These are phyloP conservation scores for Geosmithia flava DNA, from an alignment of 2,329 filamentous ascomycete genomes.

Conservation along the genomic window DNA sequence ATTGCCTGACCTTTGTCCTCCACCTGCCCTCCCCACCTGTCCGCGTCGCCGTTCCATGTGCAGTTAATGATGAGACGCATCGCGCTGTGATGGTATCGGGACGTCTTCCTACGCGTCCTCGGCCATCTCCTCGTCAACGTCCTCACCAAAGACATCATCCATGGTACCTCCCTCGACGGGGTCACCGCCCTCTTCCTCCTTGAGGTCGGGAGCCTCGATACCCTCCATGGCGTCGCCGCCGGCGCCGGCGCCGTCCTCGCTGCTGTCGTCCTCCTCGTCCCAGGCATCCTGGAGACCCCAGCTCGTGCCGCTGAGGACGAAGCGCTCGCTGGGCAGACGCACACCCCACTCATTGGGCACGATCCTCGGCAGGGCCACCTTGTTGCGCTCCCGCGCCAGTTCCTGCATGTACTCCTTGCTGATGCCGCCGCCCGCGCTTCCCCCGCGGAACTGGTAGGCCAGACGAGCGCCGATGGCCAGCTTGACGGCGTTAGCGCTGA, in stretches of 20 bases:
- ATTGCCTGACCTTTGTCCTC: not conserved
- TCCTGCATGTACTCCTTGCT: conserved; percentile 69
- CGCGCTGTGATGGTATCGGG: not conserved
- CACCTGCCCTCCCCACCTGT: not conserved
- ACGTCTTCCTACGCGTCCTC: conserved; percentile 15
- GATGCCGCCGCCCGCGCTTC: conserved; percentile 37
- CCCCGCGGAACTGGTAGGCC: conserved; percentile 54
- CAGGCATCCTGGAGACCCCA: conserved; percentile 53
- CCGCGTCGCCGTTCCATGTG: not conserved
- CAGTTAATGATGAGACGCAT: not conserved
- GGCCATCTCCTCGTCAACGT: conserved; percentile 45
- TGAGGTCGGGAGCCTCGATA: conserved; percentile 25
- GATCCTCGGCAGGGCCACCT: conserved; percentile 50
- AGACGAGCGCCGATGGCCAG: conserved; percentile 60
- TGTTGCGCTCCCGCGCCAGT: conserved; percentile 60
- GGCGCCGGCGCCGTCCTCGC: conserved; percentile 18
- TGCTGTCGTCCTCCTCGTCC: conserved; percentile 34
- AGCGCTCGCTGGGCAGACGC: conserved; percentile 53
- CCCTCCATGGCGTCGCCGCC: conserved; percentile 35
- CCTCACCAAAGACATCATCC: conserved; percentile 42
- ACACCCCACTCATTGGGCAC: conserved; percentile 56
- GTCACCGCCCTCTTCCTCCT: conserved; percentile 28
- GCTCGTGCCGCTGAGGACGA: conserved; percentile 52
- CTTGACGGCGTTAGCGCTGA: conserved; percentile 55
- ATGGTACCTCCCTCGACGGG: conserved; percentile 36